Evolutionary conservation across 306 rosid species (phyloP).

Genomic region (Betula pendula): DNA sequence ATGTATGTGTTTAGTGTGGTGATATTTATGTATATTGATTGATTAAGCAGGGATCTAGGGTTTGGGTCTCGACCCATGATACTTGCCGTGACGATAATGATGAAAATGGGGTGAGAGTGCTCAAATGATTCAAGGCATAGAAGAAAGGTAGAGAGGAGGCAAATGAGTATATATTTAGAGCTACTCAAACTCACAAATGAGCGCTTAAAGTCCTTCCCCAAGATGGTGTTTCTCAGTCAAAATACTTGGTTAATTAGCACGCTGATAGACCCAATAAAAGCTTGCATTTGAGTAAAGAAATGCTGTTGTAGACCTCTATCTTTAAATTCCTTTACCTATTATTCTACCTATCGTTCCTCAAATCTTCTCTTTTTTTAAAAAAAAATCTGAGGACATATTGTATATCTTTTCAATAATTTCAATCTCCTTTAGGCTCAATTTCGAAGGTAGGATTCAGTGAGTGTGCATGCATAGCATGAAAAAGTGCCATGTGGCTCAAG

Average conservation of each 20-base stretch:
- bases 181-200: background rate
- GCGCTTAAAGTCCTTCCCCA: background rate
- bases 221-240: background rate
- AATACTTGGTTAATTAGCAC: background rate
- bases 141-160: background rate
- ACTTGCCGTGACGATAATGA: no score
- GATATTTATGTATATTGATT: background rate
- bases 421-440: background rate
- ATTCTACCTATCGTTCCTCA: background rate
- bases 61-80: background rate
- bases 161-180: background rate
- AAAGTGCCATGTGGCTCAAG: background rate
- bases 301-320: background rate
- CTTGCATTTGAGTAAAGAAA: background rate
- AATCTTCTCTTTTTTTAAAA: background rate
- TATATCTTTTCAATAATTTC: background rate
- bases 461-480: background rate
- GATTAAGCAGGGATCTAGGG: background rate
- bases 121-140: background rate
- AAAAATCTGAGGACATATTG: background rate
- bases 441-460: background rate
- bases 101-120: background rate
- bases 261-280: background rate
- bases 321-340: background rate
- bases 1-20: background rate